A percentile compares a stretch with the other conserved stretches of the same genome.
phyloP scores from a whole-genome alignment of 2,329 filamentous ascomycete species.

The Verticillium zaregamsianum region DNA sequence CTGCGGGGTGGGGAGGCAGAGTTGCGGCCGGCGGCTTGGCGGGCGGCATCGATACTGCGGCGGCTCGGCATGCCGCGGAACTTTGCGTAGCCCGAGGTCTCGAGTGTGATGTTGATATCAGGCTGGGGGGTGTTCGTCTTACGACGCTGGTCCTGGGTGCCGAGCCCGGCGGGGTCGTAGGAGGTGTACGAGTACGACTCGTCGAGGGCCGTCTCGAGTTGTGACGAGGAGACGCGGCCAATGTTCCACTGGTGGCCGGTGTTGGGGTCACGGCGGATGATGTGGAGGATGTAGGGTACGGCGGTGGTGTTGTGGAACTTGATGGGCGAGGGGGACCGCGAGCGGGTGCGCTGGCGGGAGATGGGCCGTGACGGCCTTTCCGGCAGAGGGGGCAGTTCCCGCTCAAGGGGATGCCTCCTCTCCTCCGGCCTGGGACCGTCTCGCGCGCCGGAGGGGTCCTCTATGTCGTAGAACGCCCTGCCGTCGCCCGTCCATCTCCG shows the following conservation, averaged over 20 bases:
- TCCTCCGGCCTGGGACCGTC: neutral
- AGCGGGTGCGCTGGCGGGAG: neutral
- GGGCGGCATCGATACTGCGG: conserved; percentile 25
- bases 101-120: conserved; percentile 49
- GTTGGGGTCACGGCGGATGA: conserved; percentile 71
- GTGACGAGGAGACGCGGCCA: conserved; percentile 57
- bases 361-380: neutral
- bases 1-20: conserved; percentile 6
- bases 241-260: conserved; percentile 73
- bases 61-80: conserved; percentile 46
- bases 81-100: conserved; percentile 54
- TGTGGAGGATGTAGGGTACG: conserved; percentile 49
- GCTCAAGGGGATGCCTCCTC: neutral
- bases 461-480: neutral
- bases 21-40: neutral
- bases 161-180: conserved; percentile 12
- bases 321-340: conserved; percentile 32
- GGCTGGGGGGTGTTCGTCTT: conserved; percentile 18
- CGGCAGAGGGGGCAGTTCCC: neutral
- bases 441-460: neutral
- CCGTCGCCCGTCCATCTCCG: conserved; percentile 2
- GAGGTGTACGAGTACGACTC: conserved; percentile 20
- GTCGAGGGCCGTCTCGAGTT: conserved; percentile 35
- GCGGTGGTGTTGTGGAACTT: conserved; percentile 28
- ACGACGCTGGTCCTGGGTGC: conserved; percentile 15